These are phyloP conservation scores for Pichia pseudocactophila DNA, from an alignment of 805 yeast genomes.

Conservation along the genomic window DNA sequence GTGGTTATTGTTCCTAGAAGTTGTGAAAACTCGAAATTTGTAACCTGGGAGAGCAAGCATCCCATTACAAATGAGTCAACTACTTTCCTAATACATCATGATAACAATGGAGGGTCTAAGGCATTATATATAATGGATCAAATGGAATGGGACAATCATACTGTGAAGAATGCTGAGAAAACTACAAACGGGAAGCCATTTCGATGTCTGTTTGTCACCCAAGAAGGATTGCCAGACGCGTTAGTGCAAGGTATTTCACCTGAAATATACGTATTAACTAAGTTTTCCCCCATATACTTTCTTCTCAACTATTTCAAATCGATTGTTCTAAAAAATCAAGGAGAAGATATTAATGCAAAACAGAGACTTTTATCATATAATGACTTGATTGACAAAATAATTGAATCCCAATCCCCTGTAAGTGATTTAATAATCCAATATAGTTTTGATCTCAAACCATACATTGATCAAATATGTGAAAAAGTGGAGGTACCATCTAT, in stretches of 20 bases:
- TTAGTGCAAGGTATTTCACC: constrained; percentile 32
- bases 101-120: background rate
- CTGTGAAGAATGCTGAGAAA: background rate
- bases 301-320: constrained; percentile 30
- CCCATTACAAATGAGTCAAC: background rate
- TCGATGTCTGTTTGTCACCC: constrained; percentile 3
- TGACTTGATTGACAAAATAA: constrained; percentile 30
- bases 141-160: constrained; percentile 6
- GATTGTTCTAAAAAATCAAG: constrained; percentile 16
- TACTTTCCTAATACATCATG: background rate
- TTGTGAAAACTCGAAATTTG: background rate
- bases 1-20: background rate
- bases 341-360: background rate
- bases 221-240: constrained; percentile 20
- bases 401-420: background rate
- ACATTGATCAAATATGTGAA: constrained; percentile 29
- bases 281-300: constrained; percentile 33
- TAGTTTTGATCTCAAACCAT: constrained; percentile 1
- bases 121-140: constrained; percentile 1
- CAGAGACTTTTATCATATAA: constrained; percentile 32
- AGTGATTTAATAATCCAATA: background rate
- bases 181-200: constrained; percentile 8
- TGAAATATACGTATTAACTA: constrained; percentile 32
- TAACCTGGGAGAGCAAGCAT: background rate
- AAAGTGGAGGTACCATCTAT: constrained; percentile 17